Evolutionary conservation across 2,329 filamentous ascomycete species (phyloP).

Genomic region (Beauveria australis): DNA sequence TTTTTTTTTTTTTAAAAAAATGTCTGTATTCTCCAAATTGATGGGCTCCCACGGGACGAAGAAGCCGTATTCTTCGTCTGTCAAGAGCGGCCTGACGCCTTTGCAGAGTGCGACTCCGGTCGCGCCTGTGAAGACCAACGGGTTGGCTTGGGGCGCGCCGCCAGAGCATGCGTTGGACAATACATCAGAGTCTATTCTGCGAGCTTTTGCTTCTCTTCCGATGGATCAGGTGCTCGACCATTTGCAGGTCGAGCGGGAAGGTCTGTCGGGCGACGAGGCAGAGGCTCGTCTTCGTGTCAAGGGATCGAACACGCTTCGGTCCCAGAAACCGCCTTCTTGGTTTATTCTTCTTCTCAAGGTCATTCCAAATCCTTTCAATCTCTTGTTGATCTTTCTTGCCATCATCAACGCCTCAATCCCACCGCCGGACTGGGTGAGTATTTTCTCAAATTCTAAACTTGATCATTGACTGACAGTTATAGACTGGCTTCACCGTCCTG

Average conservation of each 20-base stretch:
- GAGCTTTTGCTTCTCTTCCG: constrained; percentile 16
- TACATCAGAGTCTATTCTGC: constrained; percentile 15
- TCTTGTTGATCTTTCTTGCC: constrained; percentile 18
- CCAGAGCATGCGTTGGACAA: constrained; percentile 7
- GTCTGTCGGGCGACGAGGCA: constrained; percentile 17
- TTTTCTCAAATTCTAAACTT: no score
- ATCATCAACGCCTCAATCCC: constrained; percentile 19
- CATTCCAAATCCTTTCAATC: constrained; percentile 21
- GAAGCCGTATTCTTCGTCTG: background rate
- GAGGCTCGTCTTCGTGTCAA: constrained; percentile 15
- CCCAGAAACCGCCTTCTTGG: constrained; percentile 20
- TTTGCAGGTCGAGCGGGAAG: constrained; percentile 15
- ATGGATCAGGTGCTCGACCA: constrained; percentile 14
- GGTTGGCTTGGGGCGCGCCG: background rate
- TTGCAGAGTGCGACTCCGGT: background rate
- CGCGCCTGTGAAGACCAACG: background rate
- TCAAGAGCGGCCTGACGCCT: background rate
- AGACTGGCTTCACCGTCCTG: constrained; percentile 17
- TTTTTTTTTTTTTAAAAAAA: background rate
- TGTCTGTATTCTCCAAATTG: background rate
- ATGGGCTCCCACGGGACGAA: background rate
- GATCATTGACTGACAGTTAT: background rate
- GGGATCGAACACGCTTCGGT: constrained; percentile 18
- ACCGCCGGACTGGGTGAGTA: constrained; percentile 12
- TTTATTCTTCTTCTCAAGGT: constrained; percentile 19